Percentiles rank a stretch among this genome's conserved stretches.
phyloP scores from a whole-genome alignment of 139 green algal species.

The Penium margaritaceum region DNA sequence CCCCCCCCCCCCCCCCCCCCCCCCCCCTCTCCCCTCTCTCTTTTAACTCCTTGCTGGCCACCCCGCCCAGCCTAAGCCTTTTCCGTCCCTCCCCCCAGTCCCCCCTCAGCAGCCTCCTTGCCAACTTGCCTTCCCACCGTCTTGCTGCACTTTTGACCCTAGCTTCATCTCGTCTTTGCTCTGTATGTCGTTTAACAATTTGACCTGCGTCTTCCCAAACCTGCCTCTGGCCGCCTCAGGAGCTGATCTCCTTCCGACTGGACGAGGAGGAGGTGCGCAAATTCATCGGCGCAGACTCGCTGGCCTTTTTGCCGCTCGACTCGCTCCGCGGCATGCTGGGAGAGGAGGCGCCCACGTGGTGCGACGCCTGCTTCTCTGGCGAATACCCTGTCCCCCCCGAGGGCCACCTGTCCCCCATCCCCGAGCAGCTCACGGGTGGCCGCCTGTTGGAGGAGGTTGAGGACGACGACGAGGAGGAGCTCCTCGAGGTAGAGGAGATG shows the following conservation, averaged over 20 bases:
- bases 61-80: no score
- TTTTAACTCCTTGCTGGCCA: background rate
- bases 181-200: background rate
- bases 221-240: background rate
- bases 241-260: conserved; percentile 42
- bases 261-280: conserved; percentile 36
- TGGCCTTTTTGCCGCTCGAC: conserved; percentile 39
- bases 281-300: conserved; percentile 46
- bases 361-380: conserved; percentile 46
- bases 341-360: conserved; percentile 43
- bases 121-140: no score
- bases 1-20: background rate
- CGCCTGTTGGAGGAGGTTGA: conserved; percentile 22
- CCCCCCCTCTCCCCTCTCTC: background rate
- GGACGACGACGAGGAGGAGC: background rate
- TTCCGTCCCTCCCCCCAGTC: no score
- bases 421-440: conserved; percentile 15
- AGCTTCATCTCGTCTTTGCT: background rate
- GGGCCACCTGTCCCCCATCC: background rate
- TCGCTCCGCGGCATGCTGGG: conserved; percentile 41
- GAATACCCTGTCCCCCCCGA: conserved; percentile 30
- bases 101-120: no score
- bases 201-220: background rate
- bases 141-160: no score
- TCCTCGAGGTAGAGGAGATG: no score